Evolutionary conservation across 768 basidiomycete species (phyloP).

Genomic region (Mrakia frigida): DNA sequence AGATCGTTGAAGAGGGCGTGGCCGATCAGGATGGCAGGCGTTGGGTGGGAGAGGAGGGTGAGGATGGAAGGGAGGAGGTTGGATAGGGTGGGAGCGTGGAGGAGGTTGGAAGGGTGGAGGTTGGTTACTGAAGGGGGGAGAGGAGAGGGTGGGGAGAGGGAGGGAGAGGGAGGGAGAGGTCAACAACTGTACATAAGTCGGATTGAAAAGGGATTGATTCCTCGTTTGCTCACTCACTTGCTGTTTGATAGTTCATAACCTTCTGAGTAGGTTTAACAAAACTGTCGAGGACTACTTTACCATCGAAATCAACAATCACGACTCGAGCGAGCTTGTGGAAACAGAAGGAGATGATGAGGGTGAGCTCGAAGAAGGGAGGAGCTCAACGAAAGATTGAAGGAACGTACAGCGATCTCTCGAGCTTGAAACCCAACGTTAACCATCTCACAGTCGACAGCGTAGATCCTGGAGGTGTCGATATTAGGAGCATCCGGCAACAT

Average conservation of each 20-base stretch:
- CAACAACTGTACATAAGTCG: too few relatives aligned
- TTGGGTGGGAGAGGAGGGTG: constrained; percentile 2
- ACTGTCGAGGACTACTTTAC: background rate
- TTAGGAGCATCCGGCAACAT: background rate
- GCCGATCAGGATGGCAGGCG: background rate
- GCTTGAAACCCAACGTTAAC: constrained; percentile 14
- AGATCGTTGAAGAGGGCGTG: constrained; percentile 13
- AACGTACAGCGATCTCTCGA: background rate
- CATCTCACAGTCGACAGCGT: constrained; percentile 10
- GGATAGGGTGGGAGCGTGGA: background rate
- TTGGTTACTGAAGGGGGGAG: background rate
- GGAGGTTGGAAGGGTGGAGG: background rate
- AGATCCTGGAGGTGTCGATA: background rate
- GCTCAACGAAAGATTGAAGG: too few relatives aligned
- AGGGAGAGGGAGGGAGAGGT: background rate
- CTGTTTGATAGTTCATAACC: background rate
- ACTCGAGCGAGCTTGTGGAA: constrained; percentile 9
- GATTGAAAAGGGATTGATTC: too few relatives aligned
- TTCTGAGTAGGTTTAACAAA: background rate
- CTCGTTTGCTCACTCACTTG: background rate
- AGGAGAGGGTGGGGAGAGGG: too few relatives aligned
- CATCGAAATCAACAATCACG: background rate
- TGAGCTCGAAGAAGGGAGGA: background rate
- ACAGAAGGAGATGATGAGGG: background rate
- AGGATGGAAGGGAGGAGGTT: background rate